phyloP scores from a whole-genome alignment of 768 basidiomycete genomes.

The Lentinula lateritia region DNA sequence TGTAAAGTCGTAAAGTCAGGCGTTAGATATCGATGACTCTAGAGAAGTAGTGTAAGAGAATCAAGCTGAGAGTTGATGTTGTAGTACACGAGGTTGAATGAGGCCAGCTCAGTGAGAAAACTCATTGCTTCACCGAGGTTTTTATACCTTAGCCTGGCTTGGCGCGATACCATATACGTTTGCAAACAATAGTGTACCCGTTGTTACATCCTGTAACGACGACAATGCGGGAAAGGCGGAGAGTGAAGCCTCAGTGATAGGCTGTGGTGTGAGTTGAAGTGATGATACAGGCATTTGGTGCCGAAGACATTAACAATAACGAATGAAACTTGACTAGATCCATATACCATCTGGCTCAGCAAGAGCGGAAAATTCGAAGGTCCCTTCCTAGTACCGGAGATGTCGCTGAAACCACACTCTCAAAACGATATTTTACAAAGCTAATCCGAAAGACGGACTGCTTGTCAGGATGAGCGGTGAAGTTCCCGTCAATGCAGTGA shows the following conservation, averaged over 20 bases:
- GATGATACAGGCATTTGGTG: not conserved
- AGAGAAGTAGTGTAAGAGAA: not conserved
- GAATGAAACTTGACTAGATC: not conserved
- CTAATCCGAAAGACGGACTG: no score
- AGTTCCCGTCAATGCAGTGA: not conserved
- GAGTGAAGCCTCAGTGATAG: not conserved
- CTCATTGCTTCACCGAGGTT: not conserved
- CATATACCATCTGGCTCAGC: not conserved
- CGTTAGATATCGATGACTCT: not conserved
- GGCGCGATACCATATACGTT: not conserved
- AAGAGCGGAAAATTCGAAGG: not conserved
- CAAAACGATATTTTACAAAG: no score
- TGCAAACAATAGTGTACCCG: no score
- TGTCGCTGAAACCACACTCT: not conserved
- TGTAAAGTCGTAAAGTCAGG: not conserved
- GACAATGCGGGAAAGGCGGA: not conserved
- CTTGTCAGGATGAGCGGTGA: no score
- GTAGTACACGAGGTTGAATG: not conserved
- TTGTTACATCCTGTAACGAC: not conserved
- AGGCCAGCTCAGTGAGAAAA: slow-evolving; percentile 1
- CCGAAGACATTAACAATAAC: not conserved
- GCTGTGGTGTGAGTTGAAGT: not conserved
- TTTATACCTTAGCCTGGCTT: not conserved
- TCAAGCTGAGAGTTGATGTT: not conserved
- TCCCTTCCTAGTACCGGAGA: not conserved